Evolutionary conservation across 129 eudicot genomes (phyloP).

Genomic region (Saposhnikovia divaricata): DNA sequence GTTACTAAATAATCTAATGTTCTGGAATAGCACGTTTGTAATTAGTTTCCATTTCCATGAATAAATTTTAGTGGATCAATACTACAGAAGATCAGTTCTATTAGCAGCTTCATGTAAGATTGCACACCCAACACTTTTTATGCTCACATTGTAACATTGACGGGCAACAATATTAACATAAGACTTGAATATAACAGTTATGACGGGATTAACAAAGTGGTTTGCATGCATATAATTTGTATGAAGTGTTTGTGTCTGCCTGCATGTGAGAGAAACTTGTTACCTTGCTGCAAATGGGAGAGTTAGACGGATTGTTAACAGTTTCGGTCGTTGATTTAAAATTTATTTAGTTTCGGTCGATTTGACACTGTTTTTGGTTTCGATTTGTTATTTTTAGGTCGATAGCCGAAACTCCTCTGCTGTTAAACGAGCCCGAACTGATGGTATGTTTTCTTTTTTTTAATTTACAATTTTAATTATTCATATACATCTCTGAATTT

Average conservation of each 20-base stretch:
- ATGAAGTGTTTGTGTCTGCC: too few species aligned
- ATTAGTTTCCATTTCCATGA: background rate
- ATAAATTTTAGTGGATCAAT: constrained; percentile 77
- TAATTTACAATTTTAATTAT: background rate
- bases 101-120: constrained; percentile 10
- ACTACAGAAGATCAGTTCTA: constrained; percentile 61
- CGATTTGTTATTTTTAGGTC: constrained; percentile 29
- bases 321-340: too few species aligned
- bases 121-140: constrained; percentile 34
- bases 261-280: too few species aligned
- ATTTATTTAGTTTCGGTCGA: too few species aligned
- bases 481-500: background rate
- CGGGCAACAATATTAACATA: background rate
- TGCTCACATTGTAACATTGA: background rate
- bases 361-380: too few species aligned
- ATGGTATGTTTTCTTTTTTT: constrained; percentile 41
- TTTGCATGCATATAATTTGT: too few species aligned
- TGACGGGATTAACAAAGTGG: too few species aligned
- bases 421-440: constrained; percentile 85
- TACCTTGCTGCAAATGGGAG: too few species aligned
- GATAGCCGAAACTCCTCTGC: constrained; percentile 85
- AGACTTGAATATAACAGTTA: constrained; percentile 42
- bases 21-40: constrained; percentile 10
- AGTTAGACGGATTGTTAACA: too few species aligned
- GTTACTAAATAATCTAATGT: background rate